These are phyloP conservation scores for Raphanus raphanistrum DNA, from an alignment of 345 rosid genomes.

Conservation along the genomic window DNA sequence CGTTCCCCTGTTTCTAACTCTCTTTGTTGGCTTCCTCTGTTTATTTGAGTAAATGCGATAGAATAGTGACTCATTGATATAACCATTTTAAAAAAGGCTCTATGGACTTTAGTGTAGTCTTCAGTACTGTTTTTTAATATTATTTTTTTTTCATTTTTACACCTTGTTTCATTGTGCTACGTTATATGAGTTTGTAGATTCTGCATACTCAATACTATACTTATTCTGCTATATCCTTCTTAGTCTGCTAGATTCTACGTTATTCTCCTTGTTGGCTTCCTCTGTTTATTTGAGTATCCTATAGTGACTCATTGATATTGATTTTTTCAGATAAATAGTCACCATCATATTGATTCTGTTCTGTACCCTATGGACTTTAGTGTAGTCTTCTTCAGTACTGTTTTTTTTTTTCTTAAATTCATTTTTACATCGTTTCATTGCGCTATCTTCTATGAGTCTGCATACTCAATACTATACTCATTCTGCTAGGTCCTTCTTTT, in stretches of 20 bases:
- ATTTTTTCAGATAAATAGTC: neutral
- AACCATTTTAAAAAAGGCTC: too few relatives aligned
- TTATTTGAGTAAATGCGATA: too few relatives aligned
- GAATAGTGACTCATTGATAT: too few relatives aligned
- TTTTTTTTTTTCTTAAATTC: neutral
- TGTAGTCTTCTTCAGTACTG: neutral
- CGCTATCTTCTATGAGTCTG: neutral
- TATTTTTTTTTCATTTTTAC: neutral
- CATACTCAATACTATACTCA: neutral
- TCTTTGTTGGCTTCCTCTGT: too few relatives aligned
- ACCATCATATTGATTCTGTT: neutral
- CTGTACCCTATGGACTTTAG: neutral
- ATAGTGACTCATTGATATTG: too few relatives aligned
- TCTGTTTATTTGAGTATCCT: too few relatives aligned
- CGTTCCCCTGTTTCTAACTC: neutral
- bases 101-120: neutral
- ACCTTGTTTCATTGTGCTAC: neutral
- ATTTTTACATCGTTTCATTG: neutral
- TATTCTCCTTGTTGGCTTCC: too few relatives aligned
- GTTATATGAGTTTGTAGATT: neutral
- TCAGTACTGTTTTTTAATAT: neutral
- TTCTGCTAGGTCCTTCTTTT: neutral
- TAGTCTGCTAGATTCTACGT: too few relatives aligned
- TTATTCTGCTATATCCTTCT: neutral
- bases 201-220: neutral